Evolutionary conservation across 2,329 filamentous ascomycete genomes (phyloP), one percentile per base, ranked within the genome.

Genomic region (Fonsecaea erecta): DNA sequence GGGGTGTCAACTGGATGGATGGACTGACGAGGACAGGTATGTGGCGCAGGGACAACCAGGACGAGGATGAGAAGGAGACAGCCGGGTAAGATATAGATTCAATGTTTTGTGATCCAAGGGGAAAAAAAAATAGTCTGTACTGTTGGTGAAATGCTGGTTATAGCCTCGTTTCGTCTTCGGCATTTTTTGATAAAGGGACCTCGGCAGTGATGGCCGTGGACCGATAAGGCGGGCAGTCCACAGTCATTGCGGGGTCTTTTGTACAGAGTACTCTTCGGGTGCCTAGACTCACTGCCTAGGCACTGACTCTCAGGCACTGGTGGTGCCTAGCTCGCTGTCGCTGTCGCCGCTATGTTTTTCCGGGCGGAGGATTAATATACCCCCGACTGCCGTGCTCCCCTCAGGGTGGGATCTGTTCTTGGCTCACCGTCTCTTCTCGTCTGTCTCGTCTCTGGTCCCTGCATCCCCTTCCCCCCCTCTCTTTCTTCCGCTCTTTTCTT

Each of bases 81-180:
- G n/a, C n/a, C 11, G 9, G 8, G 18, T 11, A 21, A 24, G 43
- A 48, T 48, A 48, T 24, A 48, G 43, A 48, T 24, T 24, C 43
- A 24, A 48, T 48, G 43, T 24, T 48, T 48, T 48, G 43, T 21
- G 43, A 48, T 48, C 43, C 11, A n/a, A n/a, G n/a, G n/a, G n/a
- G n/a, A 30, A 48, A 24, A 24, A 48, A 24, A 24, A 16, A 48
- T 24, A 12, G 8, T 24, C 9, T 8, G 14, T 24, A 12, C 7
- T 48, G 4, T 8, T 24, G 43, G 43, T 48, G 21, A 48, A 18
- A 21, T 48, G 18, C 2, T 4, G 12, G 21, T 12, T 24, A 53
- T 34, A 53, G 52, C 52, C 52, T 53, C 52, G 52, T 48, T 48
- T 48, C 43, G 43, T 48, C 43, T 48, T 48, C 43, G 43, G 43